phyloP scores from a whole-genome alignment of 1,139 yeast species.

The Scheffersomyces cryptocercus region DNA sequence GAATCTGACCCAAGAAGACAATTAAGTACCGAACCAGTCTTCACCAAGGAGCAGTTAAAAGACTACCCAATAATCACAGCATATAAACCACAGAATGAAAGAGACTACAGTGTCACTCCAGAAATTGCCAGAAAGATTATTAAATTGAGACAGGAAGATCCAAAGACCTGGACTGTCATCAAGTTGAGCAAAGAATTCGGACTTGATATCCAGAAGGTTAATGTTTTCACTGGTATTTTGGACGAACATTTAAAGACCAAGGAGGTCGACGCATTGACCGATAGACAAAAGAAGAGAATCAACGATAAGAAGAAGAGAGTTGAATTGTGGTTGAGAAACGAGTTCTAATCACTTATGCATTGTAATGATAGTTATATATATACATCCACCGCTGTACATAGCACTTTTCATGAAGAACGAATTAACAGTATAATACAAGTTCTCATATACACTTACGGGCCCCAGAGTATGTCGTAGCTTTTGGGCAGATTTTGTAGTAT shows the following conservation, averaged over 20 bases:
- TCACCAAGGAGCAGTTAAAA: conserved; percentile 42
- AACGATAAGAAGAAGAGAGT: conserved; percentile 51
- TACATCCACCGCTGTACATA: not conserved
- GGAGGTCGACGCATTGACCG: conserved; percentile 16
- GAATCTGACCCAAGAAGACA: conserved; percentile 57
- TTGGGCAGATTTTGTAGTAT: too few relatives aligned
- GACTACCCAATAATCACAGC: conserved; percentile 56
- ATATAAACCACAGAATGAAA: conserved; percentile 31
- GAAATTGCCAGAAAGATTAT: conserved; percentile 64
- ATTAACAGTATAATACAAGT: not conserved
- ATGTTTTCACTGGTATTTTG: conserved; percentile 25
- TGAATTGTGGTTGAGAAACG: conserved; percentile 65
- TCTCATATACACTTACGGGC: too few relatives aligned
- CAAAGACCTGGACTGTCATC: conserved; percentile 64
- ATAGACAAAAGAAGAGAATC: conserved; percentile 40
- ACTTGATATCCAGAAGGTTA: conserved; percentile 29
- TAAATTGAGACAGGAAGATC: conserved; percentile 60
- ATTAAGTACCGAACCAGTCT: conserved; percentile 24
- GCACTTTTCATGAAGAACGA: not conserved
- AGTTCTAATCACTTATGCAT: conserved; percentile 19
- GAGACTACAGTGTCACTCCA: conserved; percentile 61
- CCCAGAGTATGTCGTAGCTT: too few relatives aligned
- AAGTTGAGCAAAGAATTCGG: conserved; percentile 65
- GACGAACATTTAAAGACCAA: conserved; percentile 10
- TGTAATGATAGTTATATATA: not conserved